Conservation (phyloP, 805 yeast species). For the Blastobotrys muscicola region DNA sequence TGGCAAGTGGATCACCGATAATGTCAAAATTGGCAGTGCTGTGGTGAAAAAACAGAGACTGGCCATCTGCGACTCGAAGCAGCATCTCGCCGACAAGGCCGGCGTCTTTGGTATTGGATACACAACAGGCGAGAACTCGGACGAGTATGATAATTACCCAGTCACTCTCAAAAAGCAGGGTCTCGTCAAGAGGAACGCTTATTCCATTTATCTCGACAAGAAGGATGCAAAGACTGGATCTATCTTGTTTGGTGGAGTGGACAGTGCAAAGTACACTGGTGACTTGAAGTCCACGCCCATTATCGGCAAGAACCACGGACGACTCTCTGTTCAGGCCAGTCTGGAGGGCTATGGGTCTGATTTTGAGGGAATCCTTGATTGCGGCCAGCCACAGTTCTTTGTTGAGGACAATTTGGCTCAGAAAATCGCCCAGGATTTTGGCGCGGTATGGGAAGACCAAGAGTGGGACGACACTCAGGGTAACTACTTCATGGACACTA, state of each 20-base stretch:
- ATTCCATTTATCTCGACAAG: conserved; percentile 38
- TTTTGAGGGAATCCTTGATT: conserved; percentile 31
- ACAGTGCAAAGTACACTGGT: conserved; percentile 8
- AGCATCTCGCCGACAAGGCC: conserved; percentile 4
- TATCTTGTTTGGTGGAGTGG: conserved; percentile 36
- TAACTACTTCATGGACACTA: too few species aligned
- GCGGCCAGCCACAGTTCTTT: conserved; percentile 42
- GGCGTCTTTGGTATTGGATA: conserved; percentile 24
- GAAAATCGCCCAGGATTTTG: conserved; percentile 1
- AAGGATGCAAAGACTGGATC: conserved; percentile 27
- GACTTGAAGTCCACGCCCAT: conserved; percentile 27
- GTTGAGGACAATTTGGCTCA: conserved; percentile 28
- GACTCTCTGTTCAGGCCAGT: conserved; percentile 10
- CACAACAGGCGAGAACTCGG: conserved; percentile 6
- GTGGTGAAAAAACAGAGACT: conserved; percentile 46
- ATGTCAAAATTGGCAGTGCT: conserved; percentile 40
- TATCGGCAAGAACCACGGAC: conserved; percentile 23
- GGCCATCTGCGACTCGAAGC: conserved; percentile 52
- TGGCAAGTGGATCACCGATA: conserved; percentile 54
- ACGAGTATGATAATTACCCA: conserved; percentile 23
- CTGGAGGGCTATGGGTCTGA: conserved; percentile 2
- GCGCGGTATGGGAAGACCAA: not conserved
- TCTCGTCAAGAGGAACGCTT: conserved; percentile 30
- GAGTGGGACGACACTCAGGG: too few species aligned
- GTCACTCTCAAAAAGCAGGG: conserved; percentile 31